Evolutionary conservation across 257 asterid genomes (phyloP), one percentile per base, ranked within the genome.

Genomic region (Capsicum rhomboideum): DNA sequence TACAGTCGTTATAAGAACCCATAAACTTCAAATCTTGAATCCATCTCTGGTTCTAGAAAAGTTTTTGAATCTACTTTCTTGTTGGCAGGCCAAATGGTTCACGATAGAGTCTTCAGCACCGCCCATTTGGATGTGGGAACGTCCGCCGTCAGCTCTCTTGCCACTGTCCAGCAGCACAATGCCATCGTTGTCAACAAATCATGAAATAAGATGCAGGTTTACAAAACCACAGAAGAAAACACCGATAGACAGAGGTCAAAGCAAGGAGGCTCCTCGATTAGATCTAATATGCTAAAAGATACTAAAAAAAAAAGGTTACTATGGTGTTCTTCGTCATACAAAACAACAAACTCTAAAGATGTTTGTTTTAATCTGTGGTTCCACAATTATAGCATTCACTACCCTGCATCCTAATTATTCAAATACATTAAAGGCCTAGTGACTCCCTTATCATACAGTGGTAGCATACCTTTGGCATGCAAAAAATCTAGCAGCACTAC

Each of bases 141-240:
- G 14, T 75, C 81, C 14, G 81, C 81, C 61, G 10, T 49, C 81
- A 75, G 61, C 16, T 75, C 81, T 49, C 6, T 75, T 49, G 81
- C 81, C 81, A 75, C 81, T 75, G 26, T 49, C 44, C 44, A 75
- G 61, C 61, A 75, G 81, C 81, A 75, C 31, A 74, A 44, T 74
- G 40, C 59, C 59, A 75, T 23, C 23, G 26, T 67, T 37, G 77
- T 31, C 77, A 67, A 18, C 44, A 75, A 26, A 6, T 2, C 40
- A 34, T 34, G 26, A 74, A 72, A 26, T 42, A 49, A 75, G 81
- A 49, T 23, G 42, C 23, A 75, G 80, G 61, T 0, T 75, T 28
- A 75, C 21, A 75, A 75, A 26, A 75, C 4, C 58, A 75, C 81
- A 46, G 58, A 21, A 75, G 80, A 14, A 49, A 49, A 26, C 23